phyloP scores from a whole-genome alignment of 1,139 yeast species.

The Blastobotrys persicus region DNA sequence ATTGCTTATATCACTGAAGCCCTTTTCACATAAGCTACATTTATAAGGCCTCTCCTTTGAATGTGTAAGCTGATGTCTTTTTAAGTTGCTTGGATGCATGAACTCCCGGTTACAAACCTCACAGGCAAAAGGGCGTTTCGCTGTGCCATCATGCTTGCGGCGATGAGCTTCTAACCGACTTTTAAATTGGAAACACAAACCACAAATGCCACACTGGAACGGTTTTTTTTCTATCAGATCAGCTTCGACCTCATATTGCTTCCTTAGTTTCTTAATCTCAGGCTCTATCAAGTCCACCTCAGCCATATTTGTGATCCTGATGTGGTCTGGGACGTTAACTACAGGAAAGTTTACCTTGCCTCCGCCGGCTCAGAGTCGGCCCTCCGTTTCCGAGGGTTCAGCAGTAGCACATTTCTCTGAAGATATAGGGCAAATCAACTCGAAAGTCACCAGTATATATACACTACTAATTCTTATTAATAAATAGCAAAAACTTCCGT shows the following conservation, averaged over 20 bases:
- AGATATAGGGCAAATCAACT: no score
- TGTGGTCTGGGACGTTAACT: neutral
- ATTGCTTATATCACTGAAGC: neutral
- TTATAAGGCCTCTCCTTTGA: conserved; percentile 1
- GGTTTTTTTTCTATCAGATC: neutral
- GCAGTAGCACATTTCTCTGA: no score
- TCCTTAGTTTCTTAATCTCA: neutral
- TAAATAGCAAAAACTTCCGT: no score
- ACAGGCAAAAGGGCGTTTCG: neutral
- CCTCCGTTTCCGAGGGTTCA: no score
- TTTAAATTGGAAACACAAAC: neutral
- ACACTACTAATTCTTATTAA: no score
- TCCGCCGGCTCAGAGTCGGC: no score
- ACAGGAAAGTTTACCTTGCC: no score
- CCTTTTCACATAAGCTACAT: neutral
- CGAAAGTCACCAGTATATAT: no score
- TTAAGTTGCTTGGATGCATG: conserved; percentile 7
- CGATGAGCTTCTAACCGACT: conserved; percentile 4
- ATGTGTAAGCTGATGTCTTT: conserved; percentile 1
- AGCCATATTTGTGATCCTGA: neutral
- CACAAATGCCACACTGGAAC: neutral
- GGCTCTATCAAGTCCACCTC: neutral
- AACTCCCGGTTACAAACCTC: neutral
- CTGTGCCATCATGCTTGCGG: conserved; percentile 2
- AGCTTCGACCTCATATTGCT: neutral